These are phyloP conservation scores for Pseudogymnoascus sp. DNA, from an alignment of 2,329 filamentous ascomycete species.

Conservation along the genomic window DNA sequence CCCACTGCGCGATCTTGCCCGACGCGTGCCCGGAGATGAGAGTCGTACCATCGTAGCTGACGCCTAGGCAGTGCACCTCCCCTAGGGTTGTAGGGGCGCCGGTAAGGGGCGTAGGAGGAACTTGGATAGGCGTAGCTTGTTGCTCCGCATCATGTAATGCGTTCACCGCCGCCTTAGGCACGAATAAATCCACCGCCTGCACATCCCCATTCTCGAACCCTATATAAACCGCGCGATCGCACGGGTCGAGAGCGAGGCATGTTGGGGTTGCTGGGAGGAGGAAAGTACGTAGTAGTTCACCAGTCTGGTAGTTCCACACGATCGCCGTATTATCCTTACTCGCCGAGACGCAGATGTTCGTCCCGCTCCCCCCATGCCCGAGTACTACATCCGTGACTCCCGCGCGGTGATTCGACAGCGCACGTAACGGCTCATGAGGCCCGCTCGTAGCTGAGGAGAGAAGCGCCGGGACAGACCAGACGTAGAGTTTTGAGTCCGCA, in stretches of 20 bases:
- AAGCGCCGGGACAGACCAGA: constrained; percentile 76
- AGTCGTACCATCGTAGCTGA: constrained; percentile 75
- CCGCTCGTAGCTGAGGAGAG: constrained; percentile 49
- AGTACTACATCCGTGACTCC: constrained; percentile 57
- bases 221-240: constrained; percentile 72
- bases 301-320: constrained; percentile 84
- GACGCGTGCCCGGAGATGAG: constrained; percentile 73
- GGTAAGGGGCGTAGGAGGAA: constrained; percentile 40
- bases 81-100: constrained; percentile 56
- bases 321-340: constrained; percentile 83
- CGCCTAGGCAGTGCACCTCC: constrained; percentile 54
- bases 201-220: constrained; percentile 73
- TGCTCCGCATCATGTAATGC: constrained; percentile 36
- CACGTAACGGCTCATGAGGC: constrained; percentile 62
- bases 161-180: constrained; percentile 44
- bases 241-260: constrained; percentile 70
- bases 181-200: constrained; percentile 67
- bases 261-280: constrained; percentile 66
- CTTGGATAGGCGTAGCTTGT: constrained; percentile 49
- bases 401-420: constrained; percentile 68
- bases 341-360: constrained; percentile 75
- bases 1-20: constrained; percentile 75
- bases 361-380: constrained; percentile 61
- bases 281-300: constrained; percentile 68
- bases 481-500: constrained; percentile 79